Evolutionary conservation across 2,329 filamentous ascomycete species (phyloP), one percentile per base, ranked within the genome.

Genomic region (Scedosporium boydii): DNA sequence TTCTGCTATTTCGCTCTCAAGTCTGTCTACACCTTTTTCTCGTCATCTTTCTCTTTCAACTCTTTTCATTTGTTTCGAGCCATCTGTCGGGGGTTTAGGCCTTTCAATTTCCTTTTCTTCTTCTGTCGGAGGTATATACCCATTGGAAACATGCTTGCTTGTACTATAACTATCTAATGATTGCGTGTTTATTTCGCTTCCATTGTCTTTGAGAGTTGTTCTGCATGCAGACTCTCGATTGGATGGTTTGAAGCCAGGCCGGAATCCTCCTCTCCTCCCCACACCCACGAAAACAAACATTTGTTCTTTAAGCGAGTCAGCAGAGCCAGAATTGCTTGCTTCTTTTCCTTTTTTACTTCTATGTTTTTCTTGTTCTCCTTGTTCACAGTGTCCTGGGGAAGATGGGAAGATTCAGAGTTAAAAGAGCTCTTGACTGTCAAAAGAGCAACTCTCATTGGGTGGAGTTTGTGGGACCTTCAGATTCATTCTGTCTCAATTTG

Each of bases 41-140:
- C n/a, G 14, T 48, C 44, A 5, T 9, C 16, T 51, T 51, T 18
- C 46, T 44, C 14, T 51, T 57, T 62, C 58, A 26, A 26, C 58
- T 58, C 58, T 38, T 44, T 44, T 38, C 18, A 57, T 58, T 44
- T 60, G 62, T n/a, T 61, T 60, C 38, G 46, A 53, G 29, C 65
- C 61, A 29, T 27, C 21, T 63, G 12, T 42, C 23, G 58, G 16
- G 27, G 34, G 34, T 38, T 38, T 38, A 10, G 34, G 4, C 10
- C 16, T 38, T 29, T 59, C 23, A 23, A 23, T 21, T 27, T 44
- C 29, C 6, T 42, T 46, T 44, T 27, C 12, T 42, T 44, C 26
- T 21, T 26, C n/a, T 18, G 58, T 5, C 34, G 58, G 26, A 14
- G 27, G 34, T 38, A 38, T 38, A 38, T 38, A 38, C 34, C 34